Evolutionary conservation across 2,329 filamentous ascomycete genomes (phyloP), one percentile per base, ranked within the genome.

Genomic region (Arthrinium puccinioides): DNA sequence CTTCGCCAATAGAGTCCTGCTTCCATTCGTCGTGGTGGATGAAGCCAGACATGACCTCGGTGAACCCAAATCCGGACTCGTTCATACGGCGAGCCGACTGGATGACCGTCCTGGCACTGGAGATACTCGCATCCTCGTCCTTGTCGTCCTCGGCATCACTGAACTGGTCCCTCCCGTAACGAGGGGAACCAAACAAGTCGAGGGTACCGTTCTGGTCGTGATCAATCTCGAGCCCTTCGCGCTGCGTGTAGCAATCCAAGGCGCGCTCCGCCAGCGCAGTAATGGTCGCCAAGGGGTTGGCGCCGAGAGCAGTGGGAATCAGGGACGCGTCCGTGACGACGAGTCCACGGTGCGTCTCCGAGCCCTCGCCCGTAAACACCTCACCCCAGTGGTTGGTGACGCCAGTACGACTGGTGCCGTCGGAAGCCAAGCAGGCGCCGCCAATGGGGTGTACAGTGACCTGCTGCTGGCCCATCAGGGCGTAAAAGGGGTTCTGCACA

Each of bases 231-330:
- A 79, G 60, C 0, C 49, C 47, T 6, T 62, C 49, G 8, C 59
- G 57, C 36, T 57, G 44, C 3, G 69, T 64, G 35, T 72, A 71
- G 6, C 65, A 52, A 36, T 75, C 70, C 6, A 83, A 68, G 0
- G 74, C 73, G 9, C 81, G 65, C 56, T 84, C 81, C 0, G 81
- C 79, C 15, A 86, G 66, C 3, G 81, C 80, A 1, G 79, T 72
- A 44, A 84, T 84, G 1, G 80, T 85, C 2, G 80, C 81, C 36
- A 82, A 70, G 0, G 81, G 80, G 48, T 85, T 85, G 4, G 78
- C 76, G 11, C 79, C 71, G 3, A 84, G 61, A 1, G 80, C 71
- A 7, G 71, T 70, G 0, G 81, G 80, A 13, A 85, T 70, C 1
- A 76, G 59, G 3, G 79, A 66, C 8, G 63, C 79, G 50, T 85